Percentiles rank a stretch among this genome's conserved stretches.
Evolutionary conservation across 129 eudicot species (phyloP).

Genomic region (Flaveria trinervia): DNA sequence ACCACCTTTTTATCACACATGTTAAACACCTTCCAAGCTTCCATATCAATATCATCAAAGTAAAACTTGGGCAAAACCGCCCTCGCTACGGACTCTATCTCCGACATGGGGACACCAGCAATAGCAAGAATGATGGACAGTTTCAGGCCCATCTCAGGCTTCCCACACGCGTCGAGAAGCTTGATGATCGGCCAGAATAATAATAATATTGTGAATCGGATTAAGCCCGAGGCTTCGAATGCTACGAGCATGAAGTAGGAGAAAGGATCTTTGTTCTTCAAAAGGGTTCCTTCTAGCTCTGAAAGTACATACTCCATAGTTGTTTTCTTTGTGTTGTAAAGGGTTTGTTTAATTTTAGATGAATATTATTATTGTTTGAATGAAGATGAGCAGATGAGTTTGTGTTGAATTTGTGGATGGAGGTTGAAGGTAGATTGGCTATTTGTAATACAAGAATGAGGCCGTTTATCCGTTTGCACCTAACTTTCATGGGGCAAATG

Average conservation of each 20-base stretch:
- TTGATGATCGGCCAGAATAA: slow-evolving; percentile 67
- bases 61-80: slow-evolving; percentile 91
- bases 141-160: slow-evolving; percentile 51
- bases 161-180: slow-evolving; percentile 47
- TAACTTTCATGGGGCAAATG: slow-evolving; percentile 35
- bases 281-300: slow-evolving; percentile 83
- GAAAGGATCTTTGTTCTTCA: slow-evolving; percentile 63
- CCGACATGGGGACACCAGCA: slow-evolving; percentile 60
- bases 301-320: slow-evolving; percentile 61
- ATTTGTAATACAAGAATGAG: slow-evolving; percentile 29
- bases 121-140: slow-evolving; percentile 66
- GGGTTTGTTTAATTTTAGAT: neutral
- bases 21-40: slow-evolving; percentile 74
- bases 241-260: slow-evolving; percentile 92
- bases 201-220: slow-evolving; percentile 67
- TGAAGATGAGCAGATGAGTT: slow-evolving; percentile 30
- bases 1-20: slow-evolving; percentile 59
- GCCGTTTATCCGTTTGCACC: slow-evolving; percentile 68
- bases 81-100: slow-evolving; percentile 82
- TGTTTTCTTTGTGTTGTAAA: neutral
- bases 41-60: slow-evolving; percentile 73
- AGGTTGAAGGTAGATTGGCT: slow-evolving; percentile 66
- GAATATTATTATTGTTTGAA: neutral
- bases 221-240: slow-evolving; percentile 83
- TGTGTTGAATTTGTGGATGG: slow-evolving; percentile 35